Evolutionary conservation across 768 basidiomycete genomes (phyloP).

Genomic region (Imleria badia): DNA sequence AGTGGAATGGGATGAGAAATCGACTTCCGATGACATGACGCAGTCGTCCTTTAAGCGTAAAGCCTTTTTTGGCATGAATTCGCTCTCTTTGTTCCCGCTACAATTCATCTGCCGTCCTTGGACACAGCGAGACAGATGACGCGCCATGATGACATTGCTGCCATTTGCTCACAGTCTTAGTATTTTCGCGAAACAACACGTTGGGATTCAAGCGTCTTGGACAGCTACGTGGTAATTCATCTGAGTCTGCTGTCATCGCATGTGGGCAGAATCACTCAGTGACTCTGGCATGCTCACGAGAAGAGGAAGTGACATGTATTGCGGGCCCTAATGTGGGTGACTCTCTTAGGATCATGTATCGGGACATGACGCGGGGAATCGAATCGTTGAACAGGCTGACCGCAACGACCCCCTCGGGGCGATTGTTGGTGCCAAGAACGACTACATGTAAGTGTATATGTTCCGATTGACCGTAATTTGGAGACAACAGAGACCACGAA

Average conservation of each 20-base stretch:
- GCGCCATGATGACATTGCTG: no score
- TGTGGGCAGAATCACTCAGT: slow-evolving; percentile 34
- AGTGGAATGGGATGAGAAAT: no score
- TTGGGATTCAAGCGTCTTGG: slow-evolving; percentile 57
- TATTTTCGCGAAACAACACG: slow-evolving; percentile 37
- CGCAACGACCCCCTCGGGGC: slow-evolving; percentile 48
- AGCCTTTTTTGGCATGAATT: no score
- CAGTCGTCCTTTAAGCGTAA: no score
- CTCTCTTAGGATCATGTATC: slow-evolving; percentile 57
- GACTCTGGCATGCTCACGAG: slow-evolving; percentile 55
- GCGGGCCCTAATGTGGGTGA: neutral
- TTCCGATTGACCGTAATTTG: neutral
- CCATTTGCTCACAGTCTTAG: no score
- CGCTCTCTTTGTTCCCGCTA: no score
- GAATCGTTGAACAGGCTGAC: slow-evolving; percentile 43
- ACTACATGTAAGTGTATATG: slow-evolving; percentile 47
- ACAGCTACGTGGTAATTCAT: slow-evolving; percentile 52
- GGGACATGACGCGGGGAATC: slow-evolving; percentile 55
- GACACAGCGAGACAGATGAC: no score
- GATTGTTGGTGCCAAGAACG: slow-evolving; percentile 48
- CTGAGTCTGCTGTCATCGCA: neutral
- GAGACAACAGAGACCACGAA: slow-evolving; percentile 26
- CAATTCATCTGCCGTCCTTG: no score
- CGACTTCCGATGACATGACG: no score
- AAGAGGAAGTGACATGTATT: slow-evolving; percentile 60